phyloP scores from a whole-genome alignment of 225 moss, liverwort and hornwort species.

The Lunularia cruciata region DNA sequence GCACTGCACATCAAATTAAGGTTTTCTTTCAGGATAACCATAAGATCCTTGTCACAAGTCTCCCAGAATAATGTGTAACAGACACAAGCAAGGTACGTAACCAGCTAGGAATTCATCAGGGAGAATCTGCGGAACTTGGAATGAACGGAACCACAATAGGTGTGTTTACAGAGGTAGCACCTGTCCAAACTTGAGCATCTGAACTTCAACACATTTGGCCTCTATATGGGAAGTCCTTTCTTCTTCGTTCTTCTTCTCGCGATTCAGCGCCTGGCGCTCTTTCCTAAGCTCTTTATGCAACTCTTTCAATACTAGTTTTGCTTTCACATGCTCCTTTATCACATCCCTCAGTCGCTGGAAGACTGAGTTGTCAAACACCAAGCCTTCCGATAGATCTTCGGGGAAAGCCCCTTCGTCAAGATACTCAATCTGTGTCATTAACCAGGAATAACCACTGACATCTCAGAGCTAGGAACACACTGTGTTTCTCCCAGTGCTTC shows the following conservation, averaged over 20 bases:
- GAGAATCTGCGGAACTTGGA: no score
- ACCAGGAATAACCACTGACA: background rate
- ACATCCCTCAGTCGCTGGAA: constrained; percentile 65
- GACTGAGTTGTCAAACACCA: constrained; percentile 65
- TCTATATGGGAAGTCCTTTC: constrained; percentile 59
- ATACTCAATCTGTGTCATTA: constrained; percentile 64
- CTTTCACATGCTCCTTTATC: constrained; percentile 59
- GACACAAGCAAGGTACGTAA: no score
- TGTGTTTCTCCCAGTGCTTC: no score
- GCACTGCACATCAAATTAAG: constrained; percentile 23
- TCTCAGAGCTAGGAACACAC: no score
- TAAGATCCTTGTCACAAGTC: no score
- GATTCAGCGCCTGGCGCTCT: constrained; percentile 51
- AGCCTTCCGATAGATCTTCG: constrained; percentile 60
- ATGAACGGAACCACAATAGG: background rate
- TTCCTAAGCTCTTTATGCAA: constrained; percentile 67
- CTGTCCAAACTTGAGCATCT: constrained; percentile 96
- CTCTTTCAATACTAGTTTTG: constrained; percentile 58
- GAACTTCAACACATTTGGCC: constrained; percentile 67
- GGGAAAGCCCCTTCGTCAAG: constrained; percentile 75
- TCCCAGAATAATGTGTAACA: no score
- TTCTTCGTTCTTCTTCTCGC: constrained; percentile 66
- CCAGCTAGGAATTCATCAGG: no score
- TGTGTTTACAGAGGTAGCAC: constrained; percentile 22
- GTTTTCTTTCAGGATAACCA: no score